Evolutionary conservation across 108 stramenopile genomes (phyloP).

Genomic region (Skeletonema tropicum): DNA sequence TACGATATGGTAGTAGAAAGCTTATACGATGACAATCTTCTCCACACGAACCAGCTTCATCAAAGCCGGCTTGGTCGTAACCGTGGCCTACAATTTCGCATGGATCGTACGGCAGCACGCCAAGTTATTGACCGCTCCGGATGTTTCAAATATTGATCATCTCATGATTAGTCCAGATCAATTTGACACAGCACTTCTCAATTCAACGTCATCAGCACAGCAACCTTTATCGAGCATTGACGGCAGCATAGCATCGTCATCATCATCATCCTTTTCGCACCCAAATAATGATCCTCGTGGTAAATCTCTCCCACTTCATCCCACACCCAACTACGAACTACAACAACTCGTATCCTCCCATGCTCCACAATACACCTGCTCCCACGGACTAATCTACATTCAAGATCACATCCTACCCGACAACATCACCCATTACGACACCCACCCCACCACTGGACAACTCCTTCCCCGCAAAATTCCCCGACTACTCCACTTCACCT

Average conservation of each 20-base stretch:
- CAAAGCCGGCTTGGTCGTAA: not conserved
- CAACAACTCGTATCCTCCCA: slow-evolving; percentile 18
- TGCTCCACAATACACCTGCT: slow-evolving; percentile 2
- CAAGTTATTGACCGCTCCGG: not conserved
- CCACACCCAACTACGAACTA: slow-evolving; percentile 8
- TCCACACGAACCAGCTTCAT: not conserved
- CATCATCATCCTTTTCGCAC: not conserved
- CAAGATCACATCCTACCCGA: slow-evolving; percentile 17
- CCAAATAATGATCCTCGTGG: slow-evolving; percentile 18
- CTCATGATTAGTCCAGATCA: not conserved
- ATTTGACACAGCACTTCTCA: not conserved
- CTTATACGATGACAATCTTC: not conserved
- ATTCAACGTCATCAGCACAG: not conserved
- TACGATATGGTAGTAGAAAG: too few relatives aligned
- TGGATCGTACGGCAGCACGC: not conserved
- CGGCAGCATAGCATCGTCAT: not conserved
- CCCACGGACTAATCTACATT: slow-evolving; percentile 16
- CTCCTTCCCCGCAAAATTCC: slow-evolving; percentile 52
- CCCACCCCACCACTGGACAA: not conserved
- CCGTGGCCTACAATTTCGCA: not conserved
- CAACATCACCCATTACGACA: slow-evolving; percentile 7
- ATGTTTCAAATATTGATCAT: not conserved
- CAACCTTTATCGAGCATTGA: not conserved
- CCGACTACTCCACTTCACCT: slow-evolving; percentile 61
- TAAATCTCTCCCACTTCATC: slow-evolving; percentile 2